Conservation (phyloP, 768 basidiomycete genomes). For the Collybiopsis confluens region DNA sequence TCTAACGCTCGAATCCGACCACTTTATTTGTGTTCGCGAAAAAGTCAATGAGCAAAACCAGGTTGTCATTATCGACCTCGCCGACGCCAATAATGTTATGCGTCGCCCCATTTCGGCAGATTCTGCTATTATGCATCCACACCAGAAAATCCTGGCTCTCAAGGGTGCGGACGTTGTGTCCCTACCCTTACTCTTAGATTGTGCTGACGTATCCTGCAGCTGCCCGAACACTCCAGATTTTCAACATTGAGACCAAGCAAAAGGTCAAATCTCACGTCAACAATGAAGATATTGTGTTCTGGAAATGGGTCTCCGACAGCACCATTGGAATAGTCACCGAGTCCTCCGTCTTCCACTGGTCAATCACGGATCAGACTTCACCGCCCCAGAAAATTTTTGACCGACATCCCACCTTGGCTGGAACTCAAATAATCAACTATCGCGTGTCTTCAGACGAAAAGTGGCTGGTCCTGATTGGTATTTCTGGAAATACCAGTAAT, state of each 20-base stretch:
- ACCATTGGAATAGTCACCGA: slow-evolving; percentile 96
- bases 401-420: slow-evolving; percentile 89
- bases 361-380: slow-evolving; percentile 68
- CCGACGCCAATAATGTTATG: slow-evolving; percentile 95
- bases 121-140: slow-evolving; percentile 97
- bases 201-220: slow-evolving; percentile 45
- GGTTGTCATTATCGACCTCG: slow-evolving; percentile 97
- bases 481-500: slow-evolving; percentile 87
- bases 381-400: slow-evolving; percentile 93
- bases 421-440: slow-evolving; percentile 98
- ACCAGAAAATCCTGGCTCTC: slow-evolving; percentile 92
- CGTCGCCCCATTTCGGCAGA: slow-evolving; percentile 97
- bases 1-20: slow-evolving; percentile 94
- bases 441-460: slow-evolving; percentile 89
- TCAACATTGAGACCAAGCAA: slow-evolving; percentile 96
- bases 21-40: slow-evolving; percentile 97
- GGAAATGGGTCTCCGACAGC: slow-evolving; percentile 95
- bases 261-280: slow-evolving; percentile 96
- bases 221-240: slow-evolving; percentile 90
- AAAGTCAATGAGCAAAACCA: slow-evolving; percentile 94
- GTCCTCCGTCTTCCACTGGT: slow-evolving; percentile 89
- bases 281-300: slow-evolving; percentile 93
- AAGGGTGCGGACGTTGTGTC: slow-evolving; percentile 76
- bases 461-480: slow-evolving; percentile 96
- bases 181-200: not conserved